Evolutionary conservation across 2,329 filamentous ascomycete species (phyloP).

Genomic region (Diaporthe destruens): DNA sequence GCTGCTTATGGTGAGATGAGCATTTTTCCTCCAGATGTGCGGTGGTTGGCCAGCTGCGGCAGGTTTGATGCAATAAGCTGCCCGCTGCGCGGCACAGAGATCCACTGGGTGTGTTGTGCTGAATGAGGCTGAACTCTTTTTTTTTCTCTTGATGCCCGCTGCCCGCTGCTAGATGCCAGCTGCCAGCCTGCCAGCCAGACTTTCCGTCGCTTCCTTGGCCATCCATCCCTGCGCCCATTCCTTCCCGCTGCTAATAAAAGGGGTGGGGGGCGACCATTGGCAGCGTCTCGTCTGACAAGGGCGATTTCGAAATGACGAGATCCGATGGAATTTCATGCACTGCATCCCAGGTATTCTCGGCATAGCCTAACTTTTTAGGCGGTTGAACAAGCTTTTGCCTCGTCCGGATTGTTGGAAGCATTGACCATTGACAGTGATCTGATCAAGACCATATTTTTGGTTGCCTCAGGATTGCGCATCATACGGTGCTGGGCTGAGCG

Average conservation of each 20-base stretch:
- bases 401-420: constrained; percentile 17
- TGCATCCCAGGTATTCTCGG: constrained; percentile 8
- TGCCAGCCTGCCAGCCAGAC: constrained; percentile 1
- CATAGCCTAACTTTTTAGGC: constrained; percentile 9
- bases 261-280: neutral
- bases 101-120: constrained; percentile 3
- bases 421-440: constrained; percentile 23
- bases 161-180: too few relatives aligned
- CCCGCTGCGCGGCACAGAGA: constrained; percentile 6
- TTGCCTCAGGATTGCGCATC: constrained; percentile 16
- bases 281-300: constrained; percentile 27
- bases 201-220: neutral
- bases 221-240: constrained; percentile 27
- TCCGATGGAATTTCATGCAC: constrained; percentile 27
- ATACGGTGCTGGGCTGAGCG: too few relatives aligned
- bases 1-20: constrained; percentile 25
- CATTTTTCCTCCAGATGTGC: neutral
- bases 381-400: constrained; percentile 28
- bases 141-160: constrained; percentile 14
- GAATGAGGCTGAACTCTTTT: constrained; percentile 32
- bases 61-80: constrained; percentile 28
- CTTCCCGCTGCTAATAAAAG: constrained; percentile 35
- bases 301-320: constrained; percentile 22
- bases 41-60: constrained; percentile 13
- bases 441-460: neutral